phyloP scores from a whole-genome alignment of 2,329 filamentous ascomycete species.

The Hymenoscyphus scutula region DNA sequence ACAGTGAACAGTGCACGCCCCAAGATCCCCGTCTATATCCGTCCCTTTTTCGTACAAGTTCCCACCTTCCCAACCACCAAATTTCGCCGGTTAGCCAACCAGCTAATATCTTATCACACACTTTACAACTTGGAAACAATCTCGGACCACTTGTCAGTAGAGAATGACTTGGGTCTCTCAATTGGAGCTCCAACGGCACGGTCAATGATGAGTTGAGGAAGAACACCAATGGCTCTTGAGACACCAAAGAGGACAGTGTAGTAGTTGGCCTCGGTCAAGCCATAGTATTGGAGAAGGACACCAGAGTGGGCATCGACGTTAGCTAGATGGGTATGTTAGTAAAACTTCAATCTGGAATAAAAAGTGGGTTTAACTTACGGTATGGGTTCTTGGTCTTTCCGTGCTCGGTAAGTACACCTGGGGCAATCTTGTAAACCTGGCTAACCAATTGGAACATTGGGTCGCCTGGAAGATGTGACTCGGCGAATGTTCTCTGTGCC shows the following conservation, averaged over 20 bases:
- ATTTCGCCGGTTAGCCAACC: not conserved
- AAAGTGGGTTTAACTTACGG: constrained; percentile 77
- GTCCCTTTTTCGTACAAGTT: constrained; percentile 32
- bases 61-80: constrained; percentile 12
- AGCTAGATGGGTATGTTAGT: constrained; percentile 65
- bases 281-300: constrained; percentile 99
- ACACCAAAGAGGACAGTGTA: constrained; percentile 99
- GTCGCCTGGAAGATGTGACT: constrained; percentile 87
- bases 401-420: constrained; percentile 96
- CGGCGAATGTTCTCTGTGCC: constrained; percentile 93
- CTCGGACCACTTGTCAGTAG: constrained; percentile 94
- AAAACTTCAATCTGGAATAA: constrained; percentile 40
- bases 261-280: constrained; percentile 97
- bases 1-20: constrained; percentile 33
- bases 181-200: constrained; percentile 95
- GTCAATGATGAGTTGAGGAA: constrained; percentile 99
- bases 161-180: constrained; percentile 98
- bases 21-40: constrained; percentile 28
- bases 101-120: not conserved
- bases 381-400: constrained; percentile 81
- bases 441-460: constrained; percentile 99
- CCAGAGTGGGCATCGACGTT: constrained; percentile 99
- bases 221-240: constrained; percentile 94
- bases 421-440: constrained; percentile 99
- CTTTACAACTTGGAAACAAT: constrained; percentile 51